These are phyloP conservation scores for Arthrinium phaeospermum DNA, from an alignment of 2,329 filamentous ascomycete species.

Conservation along the genomic window DNA sequence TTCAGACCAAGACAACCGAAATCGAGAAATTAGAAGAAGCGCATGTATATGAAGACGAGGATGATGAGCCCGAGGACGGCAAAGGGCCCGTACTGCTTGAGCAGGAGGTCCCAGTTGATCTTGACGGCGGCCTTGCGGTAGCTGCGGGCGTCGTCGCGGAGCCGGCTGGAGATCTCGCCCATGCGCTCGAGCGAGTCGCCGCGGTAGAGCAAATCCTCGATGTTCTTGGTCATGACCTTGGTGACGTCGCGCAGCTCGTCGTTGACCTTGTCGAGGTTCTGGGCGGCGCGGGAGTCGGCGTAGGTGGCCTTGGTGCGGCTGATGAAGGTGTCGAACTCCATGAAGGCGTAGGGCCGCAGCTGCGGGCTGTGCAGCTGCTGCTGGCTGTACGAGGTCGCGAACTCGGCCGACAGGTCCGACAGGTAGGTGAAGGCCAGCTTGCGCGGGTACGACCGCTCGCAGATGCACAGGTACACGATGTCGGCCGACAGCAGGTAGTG, in stretches of 20 bases:
- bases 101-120: conserved; percentile 96
- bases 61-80: conserved; percentile 82
- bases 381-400: conserved; percentile 81
- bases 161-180: conserved; percentile 88
- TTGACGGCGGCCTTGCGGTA: conserved; percentile 90
- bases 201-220: conserved; percentile 94
- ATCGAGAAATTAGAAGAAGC: conserved; percentile 73
- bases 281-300: conserved; percentile 86
- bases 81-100: conserved; percentile 97
- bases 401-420: conserved; percentile 87
- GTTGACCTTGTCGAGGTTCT: conserved; percentile 94
- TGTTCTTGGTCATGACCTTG: conserved; percentile 99
- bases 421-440: conserved; percentile 99
- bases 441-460: conserved; percentile 91
- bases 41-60: conserved; percentile 86
- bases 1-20: not conserved
- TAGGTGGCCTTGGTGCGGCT: conserved; percentile 91
- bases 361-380: conserved; percentile 74
- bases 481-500: conserved; percentile 88
- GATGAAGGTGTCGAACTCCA: conserved; percentile 98
- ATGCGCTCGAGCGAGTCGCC: conserved; percentile 95
- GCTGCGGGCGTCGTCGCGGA: conserved; percentile 93
- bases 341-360: conserved; percentile 92
- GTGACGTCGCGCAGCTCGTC: conserved; percentile 97
- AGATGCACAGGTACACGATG: conserved; percentile 92